Evolutionary conservation across 768 basidiomycete genomes (phyloP).

Genomic region (Dentipellis sp.): DNA sequence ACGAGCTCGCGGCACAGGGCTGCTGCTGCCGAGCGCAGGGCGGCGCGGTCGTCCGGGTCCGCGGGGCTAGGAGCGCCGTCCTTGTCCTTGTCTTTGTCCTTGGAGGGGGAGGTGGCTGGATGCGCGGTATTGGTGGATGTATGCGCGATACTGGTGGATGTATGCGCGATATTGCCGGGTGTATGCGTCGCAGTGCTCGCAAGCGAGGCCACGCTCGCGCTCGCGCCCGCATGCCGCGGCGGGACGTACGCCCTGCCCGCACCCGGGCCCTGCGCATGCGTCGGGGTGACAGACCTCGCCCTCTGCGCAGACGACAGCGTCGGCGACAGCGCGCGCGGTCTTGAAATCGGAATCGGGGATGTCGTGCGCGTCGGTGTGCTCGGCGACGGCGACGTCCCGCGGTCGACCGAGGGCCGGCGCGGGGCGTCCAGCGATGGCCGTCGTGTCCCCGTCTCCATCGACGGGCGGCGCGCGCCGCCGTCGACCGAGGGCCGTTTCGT

Average conservation of each 20-base stretch:
- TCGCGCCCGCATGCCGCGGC: too few relatives aligned
- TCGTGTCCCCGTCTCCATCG: not conserved
- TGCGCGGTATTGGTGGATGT: too few relatives aligned
- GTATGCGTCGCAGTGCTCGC: too few relatives aligned
- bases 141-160: too few relatives aligned
- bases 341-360: not conserved
- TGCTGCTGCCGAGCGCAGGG: conserved; percentile 55
- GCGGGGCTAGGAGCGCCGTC: too few relatives aligned
- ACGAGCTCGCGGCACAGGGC: conserved; percentile 59
- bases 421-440: not conserved
- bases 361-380: not conserved
- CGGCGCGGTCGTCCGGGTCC: conserved; percentile 55
- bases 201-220: too few relatives aligned
- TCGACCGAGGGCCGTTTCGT: conserved; percentile 24
- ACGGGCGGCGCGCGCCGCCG: not conserved
- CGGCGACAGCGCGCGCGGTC: not conserved
- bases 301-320: not conserved
- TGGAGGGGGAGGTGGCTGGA: too few relatives aligned
- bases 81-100: too few relatives aligned
- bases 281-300: conserved; percentile 17
- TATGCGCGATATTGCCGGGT: too few relatives aligned
- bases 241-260: conserved; percentile 47
- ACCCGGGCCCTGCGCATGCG: too few relatives aligned
- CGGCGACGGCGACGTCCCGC: not conserved
- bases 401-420: not conserved